phyloP scores from a whole-genome alignment of 768 basidiomycete species.

The Coprinellus micaceus region DNA sequence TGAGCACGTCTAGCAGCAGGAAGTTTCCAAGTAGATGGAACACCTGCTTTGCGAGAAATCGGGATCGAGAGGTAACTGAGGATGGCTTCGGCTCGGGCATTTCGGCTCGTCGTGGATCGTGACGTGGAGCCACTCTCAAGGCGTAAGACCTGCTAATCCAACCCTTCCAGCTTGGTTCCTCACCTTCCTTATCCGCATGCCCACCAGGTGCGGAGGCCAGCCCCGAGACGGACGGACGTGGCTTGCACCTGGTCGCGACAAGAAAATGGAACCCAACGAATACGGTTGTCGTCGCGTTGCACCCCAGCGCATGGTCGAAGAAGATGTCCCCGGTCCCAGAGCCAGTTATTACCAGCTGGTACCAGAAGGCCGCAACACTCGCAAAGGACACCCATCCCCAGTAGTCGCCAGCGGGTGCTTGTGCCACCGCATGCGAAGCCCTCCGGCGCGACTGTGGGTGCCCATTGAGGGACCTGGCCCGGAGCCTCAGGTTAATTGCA shows the following conservation, averaged over 20 bases:
- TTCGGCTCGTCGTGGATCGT: neutral
- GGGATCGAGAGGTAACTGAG: neutral
- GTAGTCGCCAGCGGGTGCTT: neutral
- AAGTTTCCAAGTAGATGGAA: neutral
- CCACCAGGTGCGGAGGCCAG: no score
- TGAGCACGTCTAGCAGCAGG: neutral
- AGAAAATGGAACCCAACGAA: neutral
- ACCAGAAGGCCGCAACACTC: neutral
- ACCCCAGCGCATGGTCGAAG: conserved; percentile 1
- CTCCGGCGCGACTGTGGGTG: no score
- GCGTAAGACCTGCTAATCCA: neutral
- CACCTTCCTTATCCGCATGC: no score
- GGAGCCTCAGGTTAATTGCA: neutral
- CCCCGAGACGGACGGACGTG: neutral
- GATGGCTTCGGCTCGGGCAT: no score
- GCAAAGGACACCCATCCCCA: neutral
- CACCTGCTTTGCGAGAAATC: neutral
- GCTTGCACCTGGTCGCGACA: neutral
- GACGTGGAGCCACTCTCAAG: neutral
- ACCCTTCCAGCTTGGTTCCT: neutral
- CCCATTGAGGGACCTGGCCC: no score
- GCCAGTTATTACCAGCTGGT: neutral
- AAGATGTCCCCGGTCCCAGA: neutral
- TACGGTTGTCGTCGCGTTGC: neutral
- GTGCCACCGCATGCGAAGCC: no score